A percentile compares a stretch with the other conserved stretches of the same genome.
These are phyloP conservation scores for Lactarius tabidus DNA, from an alignment of 768 basidiomycete genomes.

Conservation along the genomic window DNA sequence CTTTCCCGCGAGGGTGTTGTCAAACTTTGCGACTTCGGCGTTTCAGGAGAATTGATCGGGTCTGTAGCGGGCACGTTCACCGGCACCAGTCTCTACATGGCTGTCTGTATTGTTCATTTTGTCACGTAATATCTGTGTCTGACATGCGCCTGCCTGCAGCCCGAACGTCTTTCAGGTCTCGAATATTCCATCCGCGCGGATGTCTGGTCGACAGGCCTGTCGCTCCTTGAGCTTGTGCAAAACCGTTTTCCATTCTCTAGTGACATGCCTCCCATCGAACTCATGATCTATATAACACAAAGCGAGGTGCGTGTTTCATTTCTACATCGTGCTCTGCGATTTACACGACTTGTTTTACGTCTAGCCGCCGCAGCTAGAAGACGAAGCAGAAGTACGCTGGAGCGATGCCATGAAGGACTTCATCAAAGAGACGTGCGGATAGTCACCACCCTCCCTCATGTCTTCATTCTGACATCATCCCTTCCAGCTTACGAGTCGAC, in stretches of 20 bases:
- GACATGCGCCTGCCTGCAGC: constrained; percentile 43
- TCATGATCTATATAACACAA: constrained; percentile 84
- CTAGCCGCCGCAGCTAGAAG: constrained; percentile 79
- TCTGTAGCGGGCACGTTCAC: constrained; percentile 94
- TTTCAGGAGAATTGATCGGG: constrained; percentile 91
- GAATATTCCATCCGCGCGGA: constrained; percentile 94
- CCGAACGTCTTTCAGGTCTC: constrained; percentile 89
- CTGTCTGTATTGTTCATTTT: constrained; percentile 53
- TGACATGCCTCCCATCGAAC: constrained; percentile 89
- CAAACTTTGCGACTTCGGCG: constrained; percentile 94
- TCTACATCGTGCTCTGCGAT: constrained; percentile 24
- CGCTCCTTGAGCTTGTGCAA: constrained; percentile 88
- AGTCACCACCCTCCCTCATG: constrained; percentile 13
- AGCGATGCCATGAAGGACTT: constrained; percentile 88
- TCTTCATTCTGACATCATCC: constrained; percentile 6
- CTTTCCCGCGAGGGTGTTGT: constrained; percentile 85
- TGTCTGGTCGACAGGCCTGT: constrained; percentile 97
- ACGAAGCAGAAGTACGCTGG: constrained; percentile 66
- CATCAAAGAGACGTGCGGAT: constrained; percentile 72
- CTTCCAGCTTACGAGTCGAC: constrained; percentile 63
- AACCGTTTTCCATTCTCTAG: constrained; percentile 94
- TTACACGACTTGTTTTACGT: constrained; percentile 22
- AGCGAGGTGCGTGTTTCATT: constrained; percentile 53
- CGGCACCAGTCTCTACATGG: constrained; percentile 98
- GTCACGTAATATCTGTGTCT: constrained; percentile 19